Conservation (phyloP, 148 eudicot species). For the Arbutus unedo region DNA sequence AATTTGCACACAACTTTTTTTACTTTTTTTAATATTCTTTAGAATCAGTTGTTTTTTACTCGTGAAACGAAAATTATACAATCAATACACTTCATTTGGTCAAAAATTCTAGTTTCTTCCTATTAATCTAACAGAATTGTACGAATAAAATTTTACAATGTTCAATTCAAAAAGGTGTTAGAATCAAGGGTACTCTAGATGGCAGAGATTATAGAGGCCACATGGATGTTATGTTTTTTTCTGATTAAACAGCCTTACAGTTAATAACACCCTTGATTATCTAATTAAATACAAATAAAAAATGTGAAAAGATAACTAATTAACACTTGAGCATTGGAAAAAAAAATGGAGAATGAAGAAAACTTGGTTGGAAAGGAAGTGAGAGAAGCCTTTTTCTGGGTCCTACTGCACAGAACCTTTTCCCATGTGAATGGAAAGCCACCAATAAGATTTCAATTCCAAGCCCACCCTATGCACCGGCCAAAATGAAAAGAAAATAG, state of each 20-base stretch:
- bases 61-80: background rate
- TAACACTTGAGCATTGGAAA: background rate
- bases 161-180: background rate
- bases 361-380: slow-evolving; percentile 36
- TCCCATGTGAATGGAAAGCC: slow-evolving; percentile 27
- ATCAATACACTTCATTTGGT: background rate
- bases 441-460: slow-evolving; percentile 9
- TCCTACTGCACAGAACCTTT: slow-evolving; percentile 21
- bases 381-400: slow-evolving; percentile 19
- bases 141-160: background rate
- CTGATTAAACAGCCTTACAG: background rate
- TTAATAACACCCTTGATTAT: background rate
- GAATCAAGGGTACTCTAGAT: background rate
- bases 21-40: too few relatives aligned
- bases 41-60: background rate
- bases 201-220: background rate
- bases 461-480: slow-evolving; percentile 18
- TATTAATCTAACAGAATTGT: background rate
- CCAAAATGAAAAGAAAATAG: slow-evolving; percentile 12
- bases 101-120: background rate
- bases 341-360: slow-evolving; percentile 15
- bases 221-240: background rate
- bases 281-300: background rate
- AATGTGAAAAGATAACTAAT: background rate
- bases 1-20: too few relatives aligned